Conservation (phyloP, 768 basidiomycete genomes). For the Leccinum boreale region DNA sequence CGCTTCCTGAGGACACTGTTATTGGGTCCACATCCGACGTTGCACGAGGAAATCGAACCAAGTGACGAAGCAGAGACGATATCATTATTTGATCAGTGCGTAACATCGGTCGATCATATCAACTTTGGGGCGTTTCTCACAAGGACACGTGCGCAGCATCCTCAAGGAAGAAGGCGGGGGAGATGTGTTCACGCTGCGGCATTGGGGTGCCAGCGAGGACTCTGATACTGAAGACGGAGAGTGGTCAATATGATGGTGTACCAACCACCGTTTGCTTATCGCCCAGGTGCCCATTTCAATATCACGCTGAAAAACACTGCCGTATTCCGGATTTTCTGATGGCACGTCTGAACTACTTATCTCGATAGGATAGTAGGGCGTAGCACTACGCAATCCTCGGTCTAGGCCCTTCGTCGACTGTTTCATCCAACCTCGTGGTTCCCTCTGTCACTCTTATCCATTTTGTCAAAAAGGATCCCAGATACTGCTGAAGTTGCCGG, state of each 20-base stretch:
- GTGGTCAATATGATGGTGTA: constrained; percentile 21
- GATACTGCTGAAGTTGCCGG: neutral
- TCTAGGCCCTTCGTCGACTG: neutral
- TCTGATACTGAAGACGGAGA: constrained; percentile 23
- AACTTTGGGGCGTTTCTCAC: constrained; percentile 2
- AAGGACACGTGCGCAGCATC: constrained; percentile 42
- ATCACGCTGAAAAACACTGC: neutral
- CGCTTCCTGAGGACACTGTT: constrained; percentile 38
- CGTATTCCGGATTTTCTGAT: neutral
- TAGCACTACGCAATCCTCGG: neutral
- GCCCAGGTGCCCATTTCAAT: neutral
- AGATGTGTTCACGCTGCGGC: constrained; percentile 52
- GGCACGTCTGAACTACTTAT: neutral
- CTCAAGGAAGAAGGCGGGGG: constrained; percentile 52
- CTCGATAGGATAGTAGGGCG: neutral
- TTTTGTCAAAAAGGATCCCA: neutral
- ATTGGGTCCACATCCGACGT: constrained; percentile 24
- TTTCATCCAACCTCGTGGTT: neutral
- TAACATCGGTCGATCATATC: constrained; percentile 8
- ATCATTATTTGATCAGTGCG: constrained; percentile 71
- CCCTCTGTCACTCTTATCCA: neutral
- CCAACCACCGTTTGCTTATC: neutral
- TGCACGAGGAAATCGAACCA: constrained; percentile 26
- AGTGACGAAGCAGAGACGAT: constrained; percentile 51
- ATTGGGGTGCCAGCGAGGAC: constrained; percentile 34